Base-by-base conservation (phyloP, 2,329 filamentous ascomycete species). In the Pseudocercospora macadamiae region DNA sequence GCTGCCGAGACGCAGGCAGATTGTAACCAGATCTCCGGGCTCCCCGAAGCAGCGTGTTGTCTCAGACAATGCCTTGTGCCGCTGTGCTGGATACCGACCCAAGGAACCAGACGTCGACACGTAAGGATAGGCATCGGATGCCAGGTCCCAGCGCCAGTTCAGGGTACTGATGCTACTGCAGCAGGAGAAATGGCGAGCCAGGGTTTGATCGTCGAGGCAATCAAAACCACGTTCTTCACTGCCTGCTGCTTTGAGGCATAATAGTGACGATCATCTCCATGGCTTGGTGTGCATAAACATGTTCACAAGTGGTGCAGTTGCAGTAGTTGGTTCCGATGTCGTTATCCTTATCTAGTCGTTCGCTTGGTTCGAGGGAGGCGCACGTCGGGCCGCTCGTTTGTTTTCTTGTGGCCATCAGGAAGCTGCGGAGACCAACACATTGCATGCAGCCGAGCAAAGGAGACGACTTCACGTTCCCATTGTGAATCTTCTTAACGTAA, bases 161-260 rank as follows among this genome's bases (percentile, higher is more conserved):
- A 45, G 42, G 42, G 42, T 14, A 45, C n/a, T n/a, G n/a, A n/a
- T n/a, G n/a, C n/a, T n/a, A n/a, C n/a, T n/a, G n/a, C n/a, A n/a
- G n/a, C n/a, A n/a, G n/a, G n/a, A 39, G 26, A 55, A 21, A 45
- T 45, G 18, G 37, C 10, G 37, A 47, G 37, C 48, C 57, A 47
- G 39, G n/a, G n/a, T n/a, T n/a, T 30, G 37, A 60, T 56, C 57
- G 25, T 32, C 44, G n/a, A 49, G 26, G 36, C 49, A 56, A 60
- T 60, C 53, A 60, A 60, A 60, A 53, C 57, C 57, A 60, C 57
- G 53, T 60, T 60, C 30, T 48, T 12, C 52, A 16, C 18, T 37
- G 34, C 16, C 36, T 53, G n/a, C 48, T 52, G 9, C 19, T 47
- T 54, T 21, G 34, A 45, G 49, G 48, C 42, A 28, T 36, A 39